phyloP scores from a whole-genome alignment of 305 asterid species.

The Fraxinus angustifolia region DNA sequence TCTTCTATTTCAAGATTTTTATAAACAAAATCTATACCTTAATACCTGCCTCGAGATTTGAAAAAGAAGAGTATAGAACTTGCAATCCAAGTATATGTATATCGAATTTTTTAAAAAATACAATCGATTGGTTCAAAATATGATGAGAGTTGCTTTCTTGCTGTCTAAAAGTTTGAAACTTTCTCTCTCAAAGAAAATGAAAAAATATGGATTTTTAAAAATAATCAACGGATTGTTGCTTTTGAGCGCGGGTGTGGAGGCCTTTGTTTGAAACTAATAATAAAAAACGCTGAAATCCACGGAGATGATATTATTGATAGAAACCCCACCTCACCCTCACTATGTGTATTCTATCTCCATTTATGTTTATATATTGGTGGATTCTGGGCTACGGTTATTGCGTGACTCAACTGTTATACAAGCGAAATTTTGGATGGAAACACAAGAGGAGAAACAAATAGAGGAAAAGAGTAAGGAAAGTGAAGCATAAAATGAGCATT shows the following conservation, averaged over 20 bases:
- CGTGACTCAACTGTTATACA: neutral
- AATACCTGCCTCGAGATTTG: constrained; percentile 68
- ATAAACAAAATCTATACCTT: constrained; percentile 15
- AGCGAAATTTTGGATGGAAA: neutral
- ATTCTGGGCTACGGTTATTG: neutral
- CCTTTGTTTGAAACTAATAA: constrained; percentile 45
- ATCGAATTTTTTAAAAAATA: constrained; percentile 15
- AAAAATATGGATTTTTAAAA: constrained; percentile 23
- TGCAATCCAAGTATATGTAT: constrained; percentile 28
- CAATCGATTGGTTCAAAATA: constrained; percentile 37
- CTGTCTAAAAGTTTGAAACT: constrained; percentile 33
- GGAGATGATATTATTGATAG: constrained; percentile 62
- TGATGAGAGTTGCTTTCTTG: constrained; percentile 38
- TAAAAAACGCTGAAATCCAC: constrained; percentile 73
- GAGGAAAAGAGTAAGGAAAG: neutral
- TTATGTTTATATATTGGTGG: neutral
- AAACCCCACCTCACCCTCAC: constrained; percentile 47
- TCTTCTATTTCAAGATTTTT: constrained; percentile 19
- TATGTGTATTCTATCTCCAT: neutral
- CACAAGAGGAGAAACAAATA: neutral
- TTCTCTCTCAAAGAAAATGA: constrained; percentile 25
- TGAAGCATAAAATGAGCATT: neutral
- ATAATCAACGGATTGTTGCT: constrained; percentile 73
- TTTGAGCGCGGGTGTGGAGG: constrained; percentile 67
- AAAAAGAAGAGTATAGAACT: constrained; percentile 17